Evolutionary conservation across 225 moss, liverwort and hornwort species (phyloP).

Genomic region (Neckera pumila): DNA sequence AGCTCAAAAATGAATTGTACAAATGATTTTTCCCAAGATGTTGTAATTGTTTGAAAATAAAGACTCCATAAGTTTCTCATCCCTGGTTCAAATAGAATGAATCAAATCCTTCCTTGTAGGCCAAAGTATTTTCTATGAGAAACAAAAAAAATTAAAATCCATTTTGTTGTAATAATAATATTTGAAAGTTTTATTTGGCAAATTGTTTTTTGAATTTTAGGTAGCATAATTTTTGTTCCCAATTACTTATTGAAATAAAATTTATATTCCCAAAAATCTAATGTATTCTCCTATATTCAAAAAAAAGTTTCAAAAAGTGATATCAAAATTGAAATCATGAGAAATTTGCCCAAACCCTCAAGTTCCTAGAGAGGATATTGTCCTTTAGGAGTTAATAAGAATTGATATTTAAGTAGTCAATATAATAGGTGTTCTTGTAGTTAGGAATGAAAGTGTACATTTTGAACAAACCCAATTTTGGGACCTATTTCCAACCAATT

Average conservation of each 20-base stretch:
- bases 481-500: neutral
- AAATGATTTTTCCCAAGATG: neutral
- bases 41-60: neutral
- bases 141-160: too few relatives aligned
- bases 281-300: neutral
- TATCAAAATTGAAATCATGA: neutral
- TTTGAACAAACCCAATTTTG: neutral
- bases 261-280: accelerated
- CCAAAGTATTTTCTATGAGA: neutral
- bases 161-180: too few relatives aligned
- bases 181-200: too few relatives aligned
- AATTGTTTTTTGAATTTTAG: accelerated
- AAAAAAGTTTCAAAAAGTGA: neutral
- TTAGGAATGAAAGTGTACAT: accelerated
- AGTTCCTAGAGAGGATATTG: too few relatives aligned
- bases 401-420: neutral
- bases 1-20: neutral
- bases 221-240: neutral
- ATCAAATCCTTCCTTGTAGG: accelerated
- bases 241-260: neutral
- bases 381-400: neutral
- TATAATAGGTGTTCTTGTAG: neutral
- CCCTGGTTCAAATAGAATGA: neutral
- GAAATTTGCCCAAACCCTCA: neutral
- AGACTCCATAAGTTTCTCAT: neutral